Evolutionary conservation across 352 stramenopile species (phyloP), one percentile per base, ranked within the genome.

Genomic region (Globisporangium paddicum): DNA sequence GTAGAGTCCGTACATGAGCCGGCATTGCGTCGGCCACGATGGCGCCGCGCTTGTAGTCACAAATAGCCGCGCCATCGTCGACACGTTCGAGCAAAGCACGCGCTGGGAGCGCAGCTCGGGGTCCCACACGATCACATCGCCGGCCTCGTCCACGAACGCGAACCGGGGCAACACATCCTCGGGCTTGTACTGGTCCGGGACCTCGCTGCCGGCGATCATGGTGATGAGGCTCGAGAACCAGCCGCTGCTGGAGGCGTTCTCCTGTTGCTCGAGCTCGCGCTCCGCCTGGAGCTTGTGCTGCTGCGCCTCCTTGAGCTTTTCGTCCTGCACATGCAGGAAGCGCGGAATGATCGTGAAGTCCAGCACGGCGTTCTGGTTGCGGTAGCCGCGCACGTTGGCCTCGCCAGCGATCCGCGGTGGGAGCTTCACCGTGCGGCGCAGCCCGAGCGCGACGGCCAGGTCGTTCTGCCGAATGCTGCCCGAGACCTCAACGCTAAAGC

Each of bases 61-160:
- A 37, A 81, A 77, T 5, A 93, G 28, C 7, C 73, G 70, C 19
- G 69, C 63, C 70, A 90, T 77, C 2, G 73, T 87, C 41, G 75
- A 90, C 5, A 93, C 66, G 55, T 90, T 88, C 2, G 68, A 77
- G 51, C 75, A 79, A n/a, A 95, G 46, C 23, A 89, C 48, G 14
- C 79, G 71, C 34, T 90, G 79, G 7, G 73, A 84, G 9, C 81
- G 79, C 23, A 69, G 79, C 51, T 95, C 86, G 1, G 82, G 82
- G 34, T 95, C 86, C 79, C 79, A 93, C 30, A 93, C 61, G n/a
- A 88, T 78, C 32, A 90, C 74, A 49, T 91, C 69, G 1, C 79
- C 82, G 7, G 47, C 45, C 32, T 57, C 74, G 11, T 80, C 77
- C 5, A 89, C 54, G 35, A 91, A 79, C 0, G 71, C 73, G 51